These are phyloP conservation scores for Effrenium voratum DNA, from an alignment of 73 alveolate genomes.

Conservation along the genomic window DNA sequence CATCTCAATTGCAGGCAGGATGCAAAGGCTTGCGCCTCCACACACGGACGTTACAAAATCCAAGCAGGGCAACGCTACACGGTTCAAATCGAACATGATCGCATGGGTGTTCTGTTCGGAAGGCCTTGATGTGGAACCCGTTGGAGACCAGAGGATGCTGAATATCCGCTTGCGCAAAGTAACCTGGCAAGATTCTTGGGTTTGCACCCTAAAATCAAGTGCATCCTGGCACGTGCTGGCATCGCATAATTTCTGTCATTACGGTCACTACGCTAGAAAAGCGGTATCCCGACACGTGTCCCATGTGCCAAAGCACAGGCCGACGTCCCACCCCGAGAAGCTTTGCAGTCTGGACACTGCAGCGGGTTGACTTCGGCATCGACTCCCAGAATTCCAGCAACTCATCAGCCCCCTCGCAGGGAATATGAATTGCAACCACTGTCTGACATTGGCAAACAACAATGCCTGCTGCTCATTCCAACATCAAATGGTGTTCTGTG, in stretches of 20 bases:
- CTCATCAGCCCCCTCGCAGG: background rate
- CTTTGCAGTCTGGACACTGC: background rate
- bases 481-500: background rate
- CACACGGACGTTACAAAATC: background rate
- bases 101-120: background rate
- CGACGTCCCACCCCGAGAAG: too few species aligned
- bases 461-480: background rate
- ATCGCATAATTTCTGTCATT: too few species aligned
- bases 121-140: background rate
- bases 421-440: background rate
- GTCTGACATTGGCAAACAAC: background rate
- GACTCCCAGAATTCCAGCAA: conserved; percentile 37
- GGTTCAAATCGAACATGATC: too few species aligned
- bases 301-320: too few species aligned
- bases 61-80: background rate
- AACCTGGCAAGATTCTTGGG: too few species aligned
- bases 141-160: background rate
- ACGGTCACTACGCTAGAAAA: too few species aligned
- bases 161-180: conserved; percentile 14
- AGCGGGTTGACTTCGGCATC: conserved; percentile 53
- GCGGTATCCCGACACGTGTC: too few species aligned
- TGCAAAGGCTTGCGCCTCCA: background rate
- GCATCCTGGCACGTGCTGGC: too few species aligned
- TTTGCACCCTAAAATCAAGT: too few species aligned
- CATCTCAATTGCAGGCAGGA: background rate